Conservation (phyloP, 306 rosid genomes). For the Morella rubra region DNA sequence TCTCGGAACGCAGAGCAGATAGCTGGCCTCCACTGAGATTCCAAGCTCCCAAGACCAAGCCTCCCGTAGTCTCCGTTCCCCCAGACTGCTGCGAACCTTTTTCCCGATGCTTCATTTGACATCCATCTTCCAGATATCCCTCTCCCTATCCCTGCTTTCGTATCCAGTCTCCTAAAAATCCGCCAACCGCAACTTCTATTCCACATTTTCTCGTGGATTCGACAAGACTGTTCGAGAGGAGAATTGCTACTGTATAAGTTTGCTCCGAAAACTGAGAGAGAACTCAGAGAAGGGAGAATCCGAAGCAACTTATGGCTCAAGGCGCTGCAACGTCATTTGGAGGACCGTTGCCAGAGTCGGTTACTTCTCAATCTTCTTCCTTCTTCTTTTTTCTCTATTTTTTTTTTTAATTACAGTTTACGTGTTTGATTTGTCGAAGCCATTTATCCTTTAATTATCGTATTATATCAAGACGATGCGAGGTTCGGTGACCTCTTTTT, state of each 20-base stretch:
- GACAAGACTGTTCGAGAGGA: background rate
- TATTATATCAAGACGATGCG: no score
- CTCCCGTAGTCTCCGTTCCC: slow-evolving; percentile 92
- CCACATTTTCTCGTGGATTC: slow-evolving; percentile 31
- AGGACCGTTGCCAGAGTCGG: background rate
- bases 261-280: background rate
- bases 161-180: background rate
- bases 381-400: no score
- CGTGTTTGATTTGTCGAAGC: no score
- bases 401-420: background rate
- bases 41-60: slow-evolving; percentile 70
- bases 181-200: slow-evolving; percentile 15
- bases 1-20: slow-evolving; percentile 47
- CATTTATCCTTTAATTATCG: no score
- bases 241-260: background rate
- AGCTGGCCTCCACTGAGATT: slow-evolving; percentile 82
- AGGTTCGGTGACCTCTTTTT: no score
- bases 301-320: background rate
- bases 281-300: background rate
- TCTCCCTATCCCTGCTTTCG: background rate
- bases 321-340: background rate
- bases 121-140: slow-evolving; percentile 39
- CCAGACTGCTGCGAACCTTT: slow-evolving; percentile 73
- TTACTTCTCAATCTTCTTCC: background rate
- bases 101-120: slow-evolving; percentile 36